These are phyloP conservation scores for Diplotaxis tenuifolia DNA, from an alignment of 345 rosid species.

Conservation along the genomic window DNA sequence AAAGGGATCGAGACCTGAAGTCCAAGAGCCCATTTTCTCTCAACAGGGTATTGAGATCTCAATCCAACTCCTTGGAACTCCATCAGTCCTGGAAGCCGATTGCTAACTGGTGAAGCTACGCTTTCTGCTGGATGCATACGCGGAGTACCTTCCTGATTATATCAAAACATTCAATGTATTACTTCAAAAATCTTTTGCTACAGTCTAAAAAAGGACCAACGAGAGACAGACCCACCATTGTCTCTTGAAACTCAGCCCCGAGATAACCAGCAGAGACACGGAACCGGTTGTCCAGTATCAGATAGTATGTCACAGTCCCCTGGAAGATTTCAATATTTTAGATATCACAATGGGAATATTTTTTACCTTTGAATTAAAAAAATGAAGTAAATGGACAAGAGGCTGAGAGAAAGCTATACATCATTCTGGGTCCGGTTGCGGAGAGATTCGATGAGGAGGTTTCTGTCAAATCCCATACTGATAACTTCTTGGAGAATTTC, in stretches of 20 bases:
- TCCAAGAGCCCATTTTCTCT: slow-evolving; percentile 94
- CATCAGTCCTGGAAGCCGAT: slow-evolving; percentile 58
- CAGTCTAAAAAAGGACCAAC: neutral
- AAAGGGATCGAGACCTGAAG: slow-evolving; percentile 59
- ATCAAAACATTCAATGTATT: slow-evolving; percentile 9
- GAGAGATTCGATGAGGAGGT: slow-evolving; percentile 69
- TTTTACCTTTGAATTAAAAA: neutral
- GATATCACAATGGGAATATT: neutral
- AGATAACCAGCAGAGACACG: slow-evolving; percentile 68
- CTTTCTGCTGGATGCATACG: slow-evolving; percentile 61
- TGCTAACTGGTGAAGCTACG: slow-evolving; percentile 53
- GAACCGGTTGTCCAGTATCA: slow-evolving; percentile 74
- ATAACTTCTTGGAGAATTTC: slow-evolving; percentile 78
- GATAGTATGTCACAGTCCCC: slow-evolving; percentile 92
- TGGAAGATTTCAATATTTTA: slow-evolving; percentile 39
- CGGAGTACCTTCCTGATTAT: slow-evolving; percentile 64
- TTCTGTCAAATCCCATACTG: slow-evolving; percentile 70
- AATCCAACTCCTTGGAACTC: slow-evolving; percentile 72
- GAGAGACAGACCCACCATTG: slow-evolving; percentile 50
- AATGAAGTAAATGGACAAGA: slow-evolving; percentile 20
- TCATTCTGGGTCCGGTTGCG: slow-evolving; percentile 68
- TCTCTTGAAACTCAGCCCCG: slow-evolving; percentile 74
- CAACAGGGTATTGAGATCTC: slow-evolving; percentile 56
- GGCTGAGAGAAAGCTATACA: slow-evolving; percentile 38
- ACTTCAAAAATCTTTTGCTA: slow-evolving; percentile 13